Conservation (phyloP, 2,329 filamentous ascomycete species). For the Graphiopsis chlorocephala region DNA sequence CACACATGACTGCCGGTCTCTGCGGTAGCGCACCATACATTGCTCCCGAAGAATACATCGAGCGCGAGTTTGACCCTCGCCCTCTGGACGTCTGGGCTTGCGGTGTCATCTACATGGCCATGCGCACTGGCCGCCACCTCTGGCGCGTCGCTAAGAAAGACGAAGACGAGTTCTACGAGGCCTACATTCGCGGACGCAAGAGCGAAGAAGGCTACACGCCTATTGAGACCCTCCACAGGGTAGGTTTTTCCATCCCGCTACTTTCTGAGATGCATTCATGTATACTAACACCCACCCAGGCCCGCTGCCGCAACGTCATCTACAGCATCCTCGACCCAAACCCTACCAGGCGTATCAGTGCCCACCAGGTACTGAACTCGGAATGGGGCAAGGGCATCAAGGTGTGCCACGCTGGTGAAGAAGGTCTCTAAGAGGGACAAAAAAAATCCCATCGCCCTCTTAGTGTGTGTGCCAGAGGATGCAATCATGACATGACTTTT, state of each 20-base stretch:
- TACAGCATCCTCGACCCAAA: constrained; percentile 98
- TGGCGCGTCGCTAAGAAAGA: constrained; percentile 97
- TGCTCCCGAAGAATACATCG: constrained; percentile 90
- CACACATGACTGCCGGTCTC: constrained; percentile 95
- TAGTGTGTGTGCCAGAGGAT: background rate
- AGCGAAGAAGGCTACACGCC: constrained; percentile 95
- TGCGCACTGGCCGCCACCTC: constrained; percentile 91
- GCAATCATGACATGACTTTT: background rate
- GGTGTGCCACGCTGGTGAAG: constrained; percentile 92
- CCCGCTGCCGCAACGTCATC: constrained; percentile 95
- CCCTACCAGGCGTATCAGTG: constrained; percentile 85
- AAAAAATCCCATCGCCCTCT: background rate
- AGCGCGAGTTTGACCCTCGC: constrained; percentile 92
- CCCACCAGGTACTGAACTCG: constrained; percentile 93
- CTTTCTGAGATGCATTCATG: background rate
- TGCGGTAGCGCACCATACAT: constrained; percentile 98
- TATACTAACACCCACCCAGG: constrained; percentile 52
- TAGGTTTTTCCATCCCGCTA: constrained; percentile 52
- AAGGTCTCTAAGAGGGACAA: constrained; percentile 69
- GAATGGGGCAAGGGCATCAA: constrained; percentile 99
- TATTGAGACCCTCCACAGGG: constrained; percentile 90
- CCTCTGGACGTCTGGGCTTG: constrained; percentile 99
- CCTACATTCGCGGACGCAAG: constrained; percentile 87
- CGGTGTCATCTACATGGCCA: constrained; percentile 99
- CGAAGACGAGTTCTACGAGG: constrained; percentile 94